These are phyloP conservation scores for Fusarium redolens DNA, from an alignment of 2,329 filamentous ascomycete species.

Conservation along the genomic window DNA sequence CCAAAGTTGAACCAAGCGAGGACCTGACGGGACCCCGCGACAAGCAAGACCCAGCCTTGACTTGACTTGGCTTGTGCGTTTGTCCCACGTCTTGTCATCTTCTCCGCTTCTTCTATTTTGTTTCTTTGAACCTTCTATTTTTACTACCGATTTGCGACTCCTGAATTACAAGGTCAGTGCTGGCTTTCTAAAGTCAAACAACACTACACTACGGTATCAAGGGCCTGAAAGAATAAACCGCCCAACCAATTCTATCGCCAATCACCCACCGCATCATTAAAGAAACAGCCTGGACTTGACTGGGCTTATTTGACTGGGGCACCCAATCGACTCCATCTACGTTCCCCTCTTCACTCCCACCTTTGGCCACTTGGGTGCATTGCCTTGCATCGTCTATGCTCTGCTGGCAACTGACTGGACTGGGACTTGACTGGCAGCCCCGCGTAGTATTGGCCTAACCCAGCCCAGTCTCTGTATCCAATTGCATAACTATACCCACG, in stretches of 20 bases:
- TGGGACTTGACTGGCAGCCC: slow-evolving; percentile 42
- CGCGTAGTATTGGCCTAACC: slow-evolving; percentile 42
- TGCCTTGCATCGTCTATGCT: slow-evolving; percentile 44
- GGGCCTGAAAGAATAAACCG: slow-evolving; percentile 10
- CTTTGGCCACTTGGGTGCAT: slow-evolving; percentile 46
- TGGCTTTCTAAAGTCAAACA: slow-evolving; percentile 4
- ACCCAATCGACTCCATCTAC: slow-evolving; percentile 36
- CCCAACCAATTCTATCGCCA: neutral
- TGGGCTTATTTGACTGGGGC: slow-evolving; percentile 22
- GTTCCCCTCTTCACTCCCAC: slow-evolving; percentile 34
- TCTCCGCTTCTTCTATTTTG: slow-evolving; percentile 33
- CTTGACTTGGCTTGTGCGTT: neutral
- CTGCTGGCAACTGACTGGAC: slow-evolving; percentile 6
- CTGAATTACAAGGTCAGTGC: slow-evolving; percentile 23
- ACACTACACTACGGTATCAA: neutral
- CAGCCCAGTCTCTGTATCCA: slow-evolving; percentile 20
- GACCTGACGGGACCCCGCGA: slow-evolving; percentile 16
- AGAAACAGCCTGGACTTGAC: slow-evolving; percentile 3
- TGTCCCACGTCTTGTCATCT: slow-evolving; percentile 13
- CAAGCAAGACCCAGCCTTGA: slow-evolving; percentile 16
- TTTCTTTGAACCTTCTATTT: slow-evolving; percentile 31
- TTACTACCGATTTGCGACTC: neutral
- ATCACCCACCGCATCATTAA: slow-evolving; percentile 31
- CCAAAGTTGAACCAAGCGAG: slow-evolving; percentile 28
- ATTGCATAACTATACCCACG: slow-evolving; percentile 35